Evolutionary conservation across 116 monocot genomes (phyloP).

Genomic region (Posidonia oceanica): DNA sequence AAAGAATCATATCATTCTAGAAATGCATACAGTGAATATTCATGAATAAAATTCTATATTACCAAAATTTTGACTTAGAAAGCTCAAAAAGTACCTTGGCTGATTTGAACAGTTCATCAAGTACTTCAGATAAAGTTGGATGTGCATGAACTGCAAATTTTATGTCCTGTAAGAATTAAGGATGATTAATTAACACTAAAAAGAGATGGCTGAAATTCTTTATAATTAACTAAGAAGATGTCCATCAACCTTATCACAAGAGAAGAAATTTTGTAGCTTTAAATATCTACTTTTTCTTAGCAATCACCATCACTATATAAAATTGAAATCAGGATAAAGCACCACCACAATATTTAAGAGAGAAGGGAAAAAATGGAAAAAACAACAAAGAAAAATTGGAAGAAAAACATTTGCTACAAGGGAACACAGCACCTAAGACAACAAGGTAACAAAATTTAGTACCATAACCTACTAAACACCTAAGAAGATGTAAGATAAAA

Average conservation of each 20-base stretch:
- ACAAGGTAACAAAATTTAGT: no score
- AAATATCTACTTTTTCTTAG: not conserved
- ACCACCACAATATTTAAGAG: no score
- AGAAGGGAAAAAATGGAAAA: no score
- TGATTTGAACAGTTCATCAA: slow-evolving; percentile 94
- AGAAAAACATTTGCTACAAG: no score
- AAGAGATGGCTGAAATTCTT: not conserved
- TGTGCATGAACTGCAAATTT: slow-evolving; percentile 96
- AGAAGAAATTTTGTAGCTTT: not conserved
- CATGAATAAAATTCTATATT: not conserved
- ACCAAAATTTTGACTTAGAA: not conserved
- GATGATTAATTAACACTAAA: not conserved
- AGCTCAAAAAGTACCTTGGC: slow-evolving; percentile 51
- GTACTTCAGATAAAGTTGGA: slow-evolving; percentile 96
- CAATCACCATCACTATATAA: no score
- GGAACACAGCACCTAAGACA: no score
- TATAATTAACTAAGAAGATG: no score
- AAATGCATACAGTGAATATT: not conserved
- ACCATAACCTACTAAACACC: no score
- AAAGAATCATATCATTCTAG: not conserved
- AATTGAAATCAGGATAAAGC: no score
- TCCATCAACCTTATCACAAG: not conserved
- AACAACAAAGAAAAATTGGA: no score
- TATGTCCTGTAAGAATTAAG: slow-evolving; percentile 49
- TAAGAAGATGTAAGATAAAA: no score